Conservation (phyloP, 805 yeast species). For the Starmerella vaccinii region DNA sequence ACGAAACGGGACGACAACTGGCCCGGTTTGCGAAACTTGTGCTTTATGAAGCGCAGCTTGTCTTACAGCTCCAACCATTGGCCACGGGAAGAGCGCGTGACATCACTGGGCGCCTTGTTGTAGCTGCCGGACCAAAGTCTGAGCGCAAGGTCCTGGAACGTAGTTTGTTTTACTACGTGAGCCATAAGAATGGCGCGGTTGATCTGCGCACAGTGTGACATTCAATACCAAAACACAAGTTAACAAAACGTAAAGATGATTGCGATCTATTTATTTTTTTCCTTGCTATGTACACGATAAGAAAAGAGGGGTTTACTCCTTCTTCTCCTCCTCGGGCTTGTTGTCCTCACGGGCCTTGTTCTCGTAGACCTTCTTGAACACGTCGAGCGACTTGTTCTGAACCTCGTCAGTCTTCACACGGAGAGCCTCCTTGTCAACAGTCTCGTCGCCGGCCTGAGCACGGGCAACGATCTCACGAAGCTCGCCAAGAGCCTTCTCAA, state of each 20-base stretch:
- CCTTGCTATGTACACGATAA: conserved; percentile 3
- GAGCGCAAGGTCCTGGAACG: conserved; percentile 8
- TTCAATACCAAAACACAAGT: background rate
- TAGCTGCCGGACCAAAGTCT: conserved; percentile 45
- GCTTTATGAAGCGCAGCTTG: conserved; percentile 42
- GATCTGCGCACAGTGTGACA: background rate
- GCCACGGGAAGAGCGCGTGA: conserved; percentile 76
- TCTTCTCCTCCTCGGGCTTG: conserved; percentile 25
- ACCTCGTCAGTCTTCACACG: conserved; percentile 75
- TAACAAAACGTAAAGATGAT: background rate
- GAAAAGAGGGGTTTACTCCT: conserved; percentile 16
- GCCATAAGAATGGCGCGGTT: conserved; percentile 4
- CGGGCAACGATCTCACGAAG: conserved; percentile 69
- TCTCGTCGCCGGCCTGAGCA: conserved; percentile 52
- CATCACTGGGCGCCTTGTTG: conserved; percentile 59
- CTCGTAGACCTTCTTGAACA: conserved; percentile 65
- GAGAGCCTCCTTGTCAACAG: conserved; percentile 49
- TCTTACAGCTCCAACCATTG: conserved; percentile 54
- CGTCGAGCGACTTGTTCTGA: conserved; percentile 69
- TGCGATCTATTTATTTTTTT: background rate
- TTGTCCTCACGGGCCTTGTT: conserved; percentile 32
- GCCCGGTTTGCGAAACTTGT: conserved; percentile 41
- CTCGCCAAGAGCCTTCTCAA: conserved; percentile 46
- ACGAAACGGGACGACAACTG: conserved; percentile 32
- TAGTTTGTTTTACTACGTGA: conserved; percentile 16